phyloP scores from a whole-genome alignment of 306 rosid species.

The Inga oerstediana region DNA sequence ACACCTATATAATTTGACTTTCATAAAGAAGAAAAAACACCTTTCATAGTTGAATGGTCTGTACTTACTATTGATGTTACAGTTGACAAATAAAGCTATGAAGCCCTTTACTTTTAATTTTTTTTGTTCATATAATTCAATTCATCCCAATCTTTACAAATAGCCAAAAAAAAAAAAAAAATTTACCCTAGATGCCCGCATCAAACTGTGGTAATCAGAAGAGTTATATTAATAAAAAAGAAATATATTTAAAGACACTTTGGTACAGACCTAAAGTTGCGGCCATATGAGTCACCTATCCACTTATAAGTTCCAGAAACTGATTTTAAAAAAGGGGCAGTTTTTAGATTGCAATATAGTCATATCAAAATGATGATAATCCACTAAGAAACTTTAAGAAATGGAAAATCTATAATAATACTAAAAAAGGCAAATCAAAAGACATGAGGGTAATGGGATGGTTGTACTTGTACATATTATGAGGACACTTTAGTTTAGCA shows the following conservation, averaged over 20 bases:
- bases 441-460: background rate
- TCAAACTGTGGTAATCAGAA: background rate
- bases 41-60: background rate
- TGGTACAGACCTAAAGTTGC: constrained; percentile 30
- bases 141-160: background rate
- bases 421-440: constrained; percentile 13
- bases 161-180: background rate
- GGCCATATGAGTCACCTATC: constrained; percentile 47
- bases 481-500: background rate
- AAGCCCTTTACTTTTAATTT: background rate
- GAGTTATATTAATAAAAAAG: background rate
- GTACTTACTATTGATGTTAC: background rate
- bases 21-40: background rate
- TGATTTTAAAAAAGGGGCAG: background rate
- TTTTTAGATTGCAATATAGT: background rate
- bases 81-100: background rate
- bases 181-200: background rate
- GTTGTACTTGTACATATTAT: background rate
- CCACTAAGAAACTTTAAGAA: constrained; percentile 14
- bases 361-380: constrained; percentile 25
- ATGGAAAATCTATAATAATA: background rate
- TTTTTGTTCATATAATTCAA: background rate
- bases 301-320: constrained; percentile 35
- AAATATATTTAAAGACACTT: constrained; percentile 1
- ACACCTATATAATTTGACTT: background rate